Conservation (phyloP, 2,329 filamentous ascomycete genomes). For the Podosphaera xanthii region DNA sequence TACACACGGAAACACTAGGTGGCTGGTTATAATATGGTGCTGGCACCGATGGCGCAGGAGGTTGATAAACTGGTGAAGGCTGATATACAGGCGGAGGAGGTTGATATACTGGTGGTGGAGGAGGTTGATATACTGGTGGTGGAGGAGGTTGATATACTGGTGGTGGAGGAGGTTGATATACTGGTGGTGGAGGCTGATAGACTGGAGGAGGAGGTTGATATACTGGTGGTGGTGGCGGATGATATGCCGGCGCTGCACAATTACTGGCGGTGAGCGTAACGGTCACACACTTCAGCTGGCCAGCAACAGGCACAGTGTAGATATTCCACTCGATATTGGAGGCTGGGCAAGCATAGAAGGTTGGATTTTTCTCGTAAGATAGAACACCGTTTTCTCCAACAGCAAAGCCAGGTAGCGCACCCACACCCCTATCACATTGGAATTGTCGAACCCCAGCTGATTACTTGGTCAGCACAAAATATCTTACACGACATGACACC, state of each 20-base stretch:
- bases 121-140: no score
- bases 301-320: conserved; percentile 22
- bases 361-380: conserved; percentile 22
- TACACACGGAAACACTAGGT: background rate
- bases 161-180: background rate
- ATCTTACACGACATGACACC: background rate
- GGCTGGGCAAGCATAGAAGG: conserved; percentile 37
- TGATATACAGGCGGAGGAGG: background rate
- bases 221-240: background rate
- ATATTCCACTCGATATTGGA: conserved; percentile 31
- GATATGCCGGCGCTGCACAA: conserved; percentile 11
- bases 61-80: background rate
- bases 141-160: background rate
- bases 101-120: background rate
- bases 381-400: conserved; percentile 29
- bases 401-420: conserved; percentile 29
- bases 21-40: background rate
- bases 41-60: background rate
- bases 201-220: background rate
- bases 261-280: conserved; percentile 23
- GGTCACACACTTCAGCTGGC: conserved; percentile 25
- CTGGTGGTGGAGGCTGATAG: background rate
- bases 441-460: conserved; percentile 7
- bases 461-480: background rate
- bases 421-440: conserved; percentile 26